Conservation (phyloP, 495 filamentous ascomycete species). For the Bacidia rubella region DNA sequence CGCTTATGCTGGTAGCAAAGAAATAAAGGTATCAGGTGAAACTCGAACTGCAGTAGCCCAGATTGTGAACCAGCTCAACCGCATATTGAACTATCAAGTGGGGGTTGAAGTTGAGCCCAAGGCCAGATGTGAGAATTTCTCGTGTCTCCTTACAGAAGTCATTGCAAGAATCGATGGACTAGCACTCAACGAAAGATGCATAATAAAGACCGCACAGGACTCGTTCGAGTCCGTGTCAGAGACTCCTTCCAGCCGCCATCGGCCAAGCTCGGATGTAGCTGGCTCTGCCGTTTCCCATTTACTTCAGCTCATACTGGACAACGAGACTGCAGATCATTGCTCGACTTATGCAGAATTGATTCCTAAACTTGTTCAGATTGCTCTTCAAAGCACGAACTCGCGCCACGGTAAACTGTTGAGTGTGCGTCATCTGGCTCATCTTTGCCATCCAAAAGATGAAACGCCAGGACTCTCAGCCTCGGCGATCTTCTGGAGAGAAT, state of each 20-base stretch:
- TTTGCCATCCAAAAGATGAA: conserved; percentile 10
- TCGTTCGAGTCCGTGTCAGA: conserved; percentile 28
- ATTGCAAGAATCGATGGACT: conserved; percentile 53
- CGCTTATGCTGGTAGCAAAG: conserved; percentile 67
- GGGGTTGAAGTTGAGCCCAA: conserved; percentile 3
- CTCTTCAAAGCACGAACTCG: conserved; percentile 19
- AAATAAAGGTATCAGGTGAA: conserved; percentile 78
- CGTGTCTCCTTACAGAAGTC: conserved; percentile 44
- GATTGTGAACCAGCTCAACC: conserved; percentile 50
- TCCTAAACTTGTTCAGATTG: conserved; percentile 8
- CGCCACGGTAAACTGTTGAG: conserved; percentile 33
- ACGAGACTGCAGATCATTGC: neutral
- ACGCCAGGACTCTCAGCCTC: neutral
- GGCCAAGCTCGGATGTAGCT: conserved; percentile 2
- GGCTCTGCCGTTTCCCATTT: conserved; percentile 16
- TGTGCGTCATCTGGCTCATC: conserved; percentile 28
- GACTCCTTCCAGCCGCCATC: conserved; percentile 38
- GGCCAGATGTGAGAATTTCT: conserved; percentile 37
- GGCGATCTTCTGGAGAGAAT: conserved; percentile 24
- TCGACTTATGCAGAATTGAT: conserved; percentile 1
- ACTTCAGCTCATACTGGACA: conserved; percentile 10
- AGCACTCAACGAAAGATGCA: conserved; percentile 65
- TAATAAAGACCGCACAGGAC: conserved; percentile 30
- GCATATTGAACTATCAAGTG: conserved; percentile 42
- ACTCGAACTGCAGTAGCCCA: conserved; percentile 64